These are phyloP conservation scores for Colletotrichum sp. DNA, from an alignment of 2,329 filamentous ascomycete genomes.

Conservation along the genomic window DNA sequence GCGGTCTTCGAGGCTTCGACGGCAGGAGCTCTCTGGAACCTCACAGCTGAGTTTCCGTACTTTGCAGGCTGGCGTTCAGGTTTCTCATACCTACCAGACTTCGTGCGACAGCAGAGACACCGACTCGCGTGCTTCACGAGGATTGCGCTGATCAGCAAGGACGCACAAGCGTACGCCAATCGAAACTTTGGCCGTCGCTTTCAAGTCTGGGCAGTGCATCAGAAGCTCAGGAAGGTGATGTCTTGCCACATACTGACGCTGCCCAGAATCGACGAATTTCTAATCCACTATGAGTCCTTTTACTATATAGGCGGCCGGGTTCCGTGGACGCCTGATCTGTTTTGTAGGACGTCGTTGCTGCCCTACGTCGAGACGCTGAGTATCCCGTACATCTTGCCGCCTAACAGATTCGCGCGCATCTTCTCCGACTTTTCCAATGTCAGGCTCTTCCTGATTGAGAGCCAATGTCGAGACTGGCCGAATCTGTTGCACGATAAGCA, in stretches of 20 bases:
- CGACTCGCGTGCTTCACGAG: not conserved
- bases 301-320: fast-evolving
- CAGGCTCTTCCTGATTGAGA: no score
- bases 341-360: fast-evolving
- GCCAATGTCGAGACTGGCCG: no score
- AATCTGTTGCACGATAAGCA: not conserved
- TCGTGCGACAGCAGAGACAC: not conserved
- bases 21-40: fast-evolving
- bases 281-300: fast-evolving
- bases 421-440: not conserved
- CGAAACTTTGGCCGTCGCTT: not conserved
- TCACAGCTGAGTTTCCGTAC: not conserved
- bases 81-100: fast-evolving
- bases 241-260: not conserved
- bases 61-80: not conserved
- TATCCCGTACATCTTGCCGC: fast-evolving
- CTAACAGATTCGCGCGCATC: not conserved
- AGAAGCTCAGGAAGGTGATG: not conserved
- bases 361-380: fast-evolving
- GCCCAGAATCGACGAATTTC: not conserved
- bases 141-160: not conserved
- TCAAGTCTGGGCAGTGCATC: not conserved
- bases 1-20: not conserved
- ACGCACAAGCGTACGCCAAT: not conserved
- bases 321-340: not conserved